A percentile compares a stretch with the other conserved stretches of the same genome.
phyloP scores from a whole-genome alignment of 2,329 filamentous ascomycete genomes.

The Didymella lethalis region DNA sequence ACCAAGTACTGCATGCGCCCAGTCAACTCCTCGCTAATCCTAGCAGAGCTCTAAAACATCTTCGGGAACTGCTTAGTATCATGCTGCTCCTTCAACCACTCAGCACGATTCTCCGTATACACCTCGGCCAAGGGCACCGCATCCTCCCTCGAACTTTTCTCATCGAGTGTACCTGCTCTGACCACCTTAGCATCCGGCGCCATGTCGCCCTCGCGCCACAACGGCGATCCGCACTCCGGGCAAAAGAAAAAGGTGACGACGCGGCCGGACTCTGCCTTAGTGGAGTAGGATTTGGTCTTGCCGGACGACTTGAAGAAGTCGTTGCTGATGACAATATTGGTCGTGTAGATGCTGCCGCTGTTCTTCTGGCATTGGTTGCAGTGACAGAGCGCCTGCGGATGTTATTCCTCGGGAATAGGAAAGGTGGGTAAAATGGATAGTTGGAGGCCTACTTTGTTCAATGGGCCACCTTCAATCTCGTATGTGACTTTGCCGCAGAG shows the following conservation, averaged over 20 bases:
- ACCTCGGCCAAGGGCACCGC: conserved; percentile 13
- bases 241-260: conserved; percentile 21
- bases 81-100: conserved; percentile 18
- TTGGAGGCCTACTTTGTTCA: conserved; percentile 7
- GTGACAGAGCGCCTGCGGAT: conserved; percentile 14
- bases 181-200: conserved; percentile 18
- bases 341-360: conserved; percentile 11
- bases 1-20: neutral
- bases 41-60: conserved; percentile 7
- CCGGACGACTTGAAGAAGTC: conserved; percentile 20
- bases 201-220: conserved; percentile 21
- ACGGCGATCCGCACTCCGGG: conserved; percentile 15
- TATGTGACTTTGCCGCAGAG: conserved; percentile 20
- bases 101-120: conserved; percentile 17
- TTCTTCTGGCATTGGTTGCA: conserved; percentile 22
- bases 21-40: neutral
- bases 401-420: neutral
- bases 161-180: conserved; percentile 13
- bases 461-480: conserved; percentile 14
- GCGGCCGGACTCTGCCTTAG: conserved; percentile 18
- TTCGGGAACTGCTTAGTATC: conserved; percentile 19
- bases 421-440: neutral
- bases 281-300: conserved; percentile 17
- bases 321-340: conserved; percentile 16
- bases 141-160: conserved; percentile 13